Evolutionary conservation across 257 asterid species (phyloP), one percentile per base, ranked within the genome.

Genomic region (Gentiana macrophylla): DNA sequence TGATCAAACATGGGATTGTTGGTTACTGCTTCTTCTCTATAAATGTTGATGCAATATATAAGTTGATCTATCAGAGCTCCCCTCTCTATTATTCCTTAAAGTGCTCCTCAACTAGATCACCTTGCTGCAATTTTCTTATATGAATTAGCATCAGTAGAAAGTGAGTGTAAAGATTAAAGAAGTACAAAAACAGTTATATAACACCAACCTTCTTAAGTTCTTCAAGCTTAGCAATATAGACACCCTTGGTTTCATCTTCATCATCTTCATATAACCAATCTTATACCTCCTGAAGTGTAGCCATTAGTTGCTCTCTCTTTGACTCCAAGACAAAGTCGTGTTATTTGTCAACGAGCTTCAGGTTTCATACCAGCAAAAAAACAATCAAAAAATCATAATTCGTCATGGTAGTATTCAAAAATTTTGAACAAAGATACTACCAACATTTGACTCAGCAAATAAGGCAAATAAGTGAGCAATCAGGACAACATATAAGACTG

Each of bases 251-350:
- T 71, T 92, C 98, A 67, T 92, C 98, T 70, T 88, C 98, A 0
- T 95, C 98, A 50, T 83, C 98, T 63, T 92, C 97, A 15, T 92
- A 92, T 59, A 92, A 70, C 98, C 98, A 92, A 70, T 92, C 95
- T 72, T 92, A 97, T 13, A 79, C 86, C 77, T 81, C 91, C 81
- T 92, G 98, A 37, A 88, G 95, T 70, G 53, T 73, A 51, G 78
- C 68, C 47, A 80, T 78, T 35, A 92, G 67, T 63, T 75, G 89
- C 59, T 83, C 95, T 70, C 79, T 83, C 62, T 85, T 97, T 1
- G 83, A 41, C 3, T 92, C 99, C n/a, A 61, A 65, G 2, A 81
- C 83, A 24, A 81, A 88, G 58, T 77, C 93, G 4, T 70, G 78
- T 68, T 84, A 86, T 77, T 79, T 80, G 66, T 84, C 95, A 38